A percentile compares a stretch with the other conserved stretches of the same genome.
phyloP scores from a whole-genome alignment of 345 rosid species.

The Populus euphratica region DNA sequence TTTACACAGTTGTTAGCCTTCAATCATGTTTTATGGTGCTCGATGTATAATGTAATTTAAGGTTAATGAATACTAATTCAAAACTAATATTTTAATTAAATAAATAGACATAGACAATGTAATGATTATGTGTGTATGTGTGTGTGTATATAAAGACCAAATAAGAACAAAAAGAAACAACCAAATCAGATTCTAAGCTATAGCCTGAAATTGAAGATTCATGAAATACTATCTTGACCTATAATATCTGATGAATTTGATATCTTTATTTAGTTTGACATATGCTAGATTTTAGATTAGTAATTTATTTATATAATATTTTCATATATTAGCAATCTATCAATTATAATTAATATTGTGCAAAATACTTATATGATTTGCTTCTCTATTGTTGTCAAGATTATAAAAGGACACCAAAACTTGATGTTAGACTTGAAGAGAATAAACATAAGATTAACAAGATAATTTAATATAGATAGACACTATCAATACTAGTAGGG shows the following conservation, averaged over 20 bases:
- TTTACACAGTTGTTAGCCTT: not conserved
- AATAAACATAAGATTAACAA: conserved; percentile 26
- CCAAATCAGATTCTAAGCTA: not conserved
- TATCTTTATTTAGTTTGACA: not conserved
- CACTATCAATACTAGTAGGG: conserved; percentile 7
- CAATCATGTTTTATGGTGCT: not conserved
- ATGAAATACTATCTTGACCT: not conserved
- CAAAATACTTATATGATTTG: conserved; percentile 72
- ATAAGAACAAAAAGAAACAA: not conserved
- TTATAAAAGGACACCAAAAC: conserved; percentile 57
- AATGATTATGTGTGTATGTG: no score
- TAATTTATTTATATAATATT: no score
- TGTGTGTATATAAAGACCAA: not conserved
- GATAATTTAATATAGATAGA: conserved; percentile 31
- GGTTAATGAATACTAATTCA: not conserved
- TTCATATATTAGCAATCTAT: conserved; percentile 11
- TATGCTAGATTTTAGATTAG: no score
- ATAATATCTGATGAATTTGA: not conserved
- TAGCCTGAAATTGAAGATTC: not conserved
- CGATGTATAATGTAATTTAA: not conserved
- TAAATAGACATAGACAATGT: no score
- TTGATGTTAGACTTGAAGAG: conserved; percentile 22
- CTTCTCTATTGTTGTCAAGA: conserved; percentile 92
- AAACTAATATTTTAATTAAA: no score
- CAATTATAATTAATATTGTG: conserved; percentile 89